Conservation (phyloP, 1,139 yeast species). For the Nakaseomyces uthaithaninus region DNA sequence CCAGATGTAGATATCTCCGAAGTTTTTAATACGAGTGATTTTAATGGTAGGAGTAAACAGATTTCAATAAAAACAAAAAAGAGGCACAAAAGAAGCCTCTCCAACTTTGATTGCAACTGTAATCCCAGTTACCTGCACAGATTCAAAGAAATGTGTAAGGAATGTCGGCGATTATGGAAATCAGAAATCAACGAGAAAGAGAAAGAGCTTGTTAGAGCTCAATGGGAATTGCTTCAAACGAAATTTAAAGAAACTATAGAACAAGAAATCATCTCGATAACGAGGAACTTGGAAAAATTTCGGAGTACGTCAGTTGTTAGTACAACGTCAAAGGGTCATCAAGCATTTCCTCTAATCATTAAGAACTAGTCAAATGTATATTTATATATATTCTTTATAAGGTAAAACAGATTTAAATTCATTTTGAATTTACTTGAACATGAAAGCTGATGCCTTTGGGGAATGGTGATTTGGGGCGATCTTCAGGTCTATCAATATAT, state of each 20-base stretch:
- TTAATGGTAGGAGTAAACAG: neutral
- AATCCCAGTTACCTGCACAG: conserved; percentile 9
- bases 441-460: conserved; percentile 30
- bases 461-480: conserved; percentile 16
- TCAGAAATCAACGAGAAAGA: conserved; percentile 16
- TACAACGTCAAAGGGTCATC: neutral
- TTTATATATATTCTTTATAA: conserved; percentile 3
- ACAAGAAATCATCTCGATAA: conserved; percentile 13
- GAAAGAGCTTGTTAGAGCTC: conserved; percentile 13
- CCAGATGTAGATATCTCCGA: neutral
- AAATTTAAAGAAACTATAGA: conserved; percentile 14
- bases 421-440: conserved; percentile 21
- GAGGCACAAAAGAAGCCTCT: neutral
- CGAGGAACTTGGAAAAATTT: conserved; percentile 10
- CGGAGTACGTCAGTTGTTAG: neutral
- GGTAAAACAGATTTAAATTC: neutral
- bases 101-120: neutral
- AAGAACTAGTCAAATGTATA: neutral
- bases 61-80: conserved; percentile 7
- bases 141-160: conserved; percentile 23
- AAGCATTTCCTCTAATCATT: conserved; percentile 1
- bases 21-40: neutral
- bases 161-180: conserved; percentile 22
- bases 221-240: conserved; percentile 12
- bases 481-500: conserved; percentile 26